Percentiles rank a stretch among this genome's conserved stretches.
phyloP scores from a whole-genome alignment of 169 alveolate genomes.

The Plasmodium berghei region DNA sequence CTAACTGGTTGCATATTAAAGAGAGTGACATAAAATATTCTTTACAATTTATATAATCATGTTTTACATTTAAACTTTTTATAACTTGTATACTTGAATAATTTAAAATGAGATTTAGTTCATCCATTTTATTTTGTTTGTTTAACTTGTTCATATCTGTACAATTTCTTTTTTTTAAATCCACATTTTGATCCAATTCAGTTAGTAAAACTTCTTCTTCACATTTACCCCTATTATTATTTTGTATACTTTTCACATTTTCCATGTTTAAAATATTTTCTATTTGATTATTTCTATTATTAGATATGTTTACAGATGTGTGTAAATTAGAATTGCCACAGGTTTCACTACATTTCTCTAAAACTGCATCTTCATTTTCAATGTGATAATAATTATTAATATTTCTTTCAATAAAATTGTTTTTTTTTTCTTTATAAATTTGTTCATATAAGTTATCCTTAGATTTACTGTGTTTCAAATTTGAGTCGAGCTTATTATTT shows the following conservation, averaged over 20 bases:
- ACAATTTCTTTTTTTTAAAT: not conserved
- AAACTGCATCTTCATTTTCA: no score
- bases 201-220: not conserved
- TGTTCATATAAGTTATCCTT: no score
- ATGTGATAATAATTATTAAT: no score
- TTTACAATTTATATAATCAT: constrained; percentile 33
- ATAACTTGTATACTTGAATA: constrained; percentile 48
- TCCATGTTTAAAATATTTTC: not conserved
- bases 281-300: no score
- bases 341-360: no score
- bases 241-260: not conserved
- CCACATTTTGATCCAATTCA: no score
- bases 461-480: not conserved
- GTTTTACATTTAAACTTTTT: constrained; percentile 15
- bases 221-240: not conserved
- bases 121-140: not conserved
- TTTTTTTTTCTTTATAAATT: no score
- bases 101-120: constrained; percentile 11
- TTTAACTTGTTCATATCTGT: no score
- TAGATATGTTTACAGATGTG: no score
- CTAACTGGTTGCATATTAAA: constrained; percentile 59
- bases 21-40: constrained; percentile 66
- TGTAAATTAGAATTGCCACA: no score
- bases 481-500: not conserved
- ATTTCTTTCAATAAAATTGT: no score